Evolutionary conservation across 1,139 yeast genomes (phyloP).

Genomic region (Maudiozyma humilis): DNA sequence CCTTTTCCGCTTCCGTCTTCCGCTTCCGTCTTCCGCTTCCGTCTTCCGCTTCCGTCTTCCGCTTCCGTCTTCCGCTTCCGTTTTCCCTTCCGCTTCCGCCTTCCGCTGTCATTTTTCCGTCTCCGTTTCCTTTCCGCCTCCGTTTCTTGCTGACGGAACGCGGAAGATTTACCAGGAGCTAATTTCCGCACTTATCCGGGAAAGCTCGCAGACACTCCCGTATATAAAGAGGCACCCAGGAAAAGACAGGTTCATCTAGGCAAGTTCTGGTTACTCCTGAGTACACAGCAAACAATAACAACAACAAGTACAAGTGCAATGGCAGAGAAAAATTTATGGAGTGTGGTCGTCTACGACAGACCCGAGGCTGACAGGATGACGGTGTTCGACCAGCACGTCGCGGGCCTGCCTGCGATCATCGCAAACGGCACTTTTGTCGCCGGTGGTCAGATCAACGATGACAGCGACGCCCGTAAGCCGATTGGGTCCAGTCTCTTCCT

Average conservation of each 20-base stretch:
- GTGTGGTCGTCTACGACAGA: slow-evolving; percentile 3
- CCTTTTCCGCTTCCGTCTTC: too few relatives aligned
- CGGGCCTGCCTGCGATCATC: not conserved
- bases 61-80: too few relatives aligned
- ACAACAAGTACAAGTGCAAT: not conserved
- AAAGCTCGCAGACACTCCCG: too few relatives aligned
- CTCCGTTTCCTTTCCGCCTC: too few relatives aligned
- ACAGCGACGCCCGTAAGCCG: slow-evolving; percentile 5
- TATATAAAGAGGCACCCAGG: not conserved
- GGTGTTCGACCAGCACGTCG: slow-evolving; percentile 2
- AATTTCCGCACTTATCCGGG: too few relatives aligned
- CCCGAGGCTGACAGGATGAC: slow-evolving; percentile 3
- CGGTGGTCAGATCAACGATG: slow-evolving; percentile 5
- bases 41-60: too few relatives aligned
- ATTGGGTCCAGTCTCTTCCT: slow-evolving; percentile 3
- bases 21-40: too few relatives aligned
- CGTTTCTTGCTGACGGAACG: too few relatives aligned
- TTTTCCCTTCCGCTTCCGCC: too few relatives aligned
- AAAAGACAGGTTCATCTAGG: too few relatives aligned
- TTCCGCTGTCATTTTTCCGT: too few relatives aligned
- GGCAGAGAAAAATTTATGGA: slow-evolving; percentile 2
- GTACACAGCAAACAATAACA: not conserved
- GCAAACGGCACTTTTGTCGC: not conserved
- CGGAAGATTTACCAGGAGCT: too few relatives aligned
- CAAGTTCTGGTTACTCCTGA: not conserved